These are phyloP conservation scores for Hymenoscyphus salicellus DNA, from an alignment of 2,329 filamentous ascomycete species.

Conservation along the genomic window DNA sequence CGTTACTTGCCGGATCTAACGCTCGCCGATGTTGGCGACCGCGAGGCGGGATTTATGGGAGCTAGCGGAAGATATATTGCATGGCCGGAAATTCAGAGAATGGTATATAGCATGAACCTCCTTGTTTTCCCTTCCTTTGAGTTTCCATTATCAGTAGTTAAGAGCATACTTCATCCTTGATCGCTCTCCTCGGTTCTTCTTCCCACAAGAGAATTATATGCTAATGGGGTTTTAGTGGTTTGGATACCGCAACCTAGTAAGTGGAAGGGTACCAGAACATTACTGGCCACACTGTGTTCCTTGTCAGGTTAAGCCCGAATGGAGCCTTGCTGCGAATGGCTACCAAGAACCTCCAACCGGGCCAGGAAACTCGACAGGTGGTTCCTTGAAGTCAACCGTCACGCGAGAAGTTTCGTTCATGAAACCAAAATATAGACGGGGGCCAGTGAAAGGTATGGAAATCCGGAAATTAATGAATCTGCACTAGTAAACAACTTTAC, in stretches of 20 bases:
- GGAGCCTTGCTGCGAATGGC: conserved; percentile 3
- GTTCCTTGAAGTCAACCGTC: too few species aligned
- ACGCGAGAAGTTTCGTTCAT: too few species aligned
- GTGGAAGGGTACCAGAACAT: conserved; percentile 3
- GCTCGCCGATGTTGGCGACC: background rate
- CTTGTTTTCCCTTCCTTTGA: too few species aligned
- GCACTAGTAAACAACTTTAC: too few species aligned
- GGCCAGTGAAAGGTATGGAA: too few species aligned
- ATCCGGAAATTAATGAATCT: too few species aligned
- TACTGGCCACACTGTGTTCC: conserved; percentile 6
- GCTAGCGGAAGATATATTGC: background rate
- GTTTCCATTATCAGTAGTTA: too few species aligned
- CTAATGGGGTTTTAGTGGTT: background rate
- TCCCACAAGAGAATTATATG: too few species aligned
- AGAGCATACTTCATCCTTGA: too few species aligned
- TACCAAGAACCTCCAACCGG: conserved; percentile 4
- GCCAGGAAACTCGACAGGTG: background rate
- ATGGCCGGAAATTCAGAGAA: conserved; percentile 7
- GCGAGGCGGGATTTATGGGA: background rate
- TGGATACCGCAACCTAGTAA: conserved; percentile 5
- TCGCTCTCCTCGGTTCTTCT: too few species aligned
- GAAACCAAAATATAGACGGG: too few species aligned
- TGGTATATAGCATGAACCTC: background rate
- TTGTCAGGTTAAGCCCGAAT: conserved; percentile 6
- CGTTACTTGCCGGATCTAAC: background rate